Percentiles rank a stretch among this genome's conserved stretches.
These are phyloP conservation scores for Spergularia marina DNA, from an alignment of 148 eudicot genomes.

Conservation along the genomic window DNA sequence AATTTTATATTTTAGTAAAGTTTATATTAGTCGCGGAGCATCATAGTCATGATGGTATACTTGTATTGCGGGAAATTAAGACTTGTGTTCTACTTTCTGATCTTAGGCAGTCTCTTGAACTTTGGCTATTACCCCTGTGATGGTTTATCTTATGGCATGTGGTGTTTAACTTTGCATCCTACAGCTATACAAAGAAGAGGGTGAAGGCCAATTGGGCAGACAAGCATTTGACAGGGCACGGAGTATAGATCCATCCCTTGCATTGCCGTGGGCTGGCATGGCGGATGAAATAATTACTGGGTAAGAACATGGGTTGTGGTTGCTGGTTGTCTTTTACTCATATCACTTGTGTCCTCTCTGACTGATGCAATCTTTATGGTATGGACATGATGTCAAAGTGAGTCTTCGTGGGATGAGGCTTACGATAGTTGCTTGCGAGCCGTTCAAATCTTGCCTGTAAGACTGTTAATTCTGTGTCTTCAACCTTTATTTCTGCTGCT, in stretches of 20 bases:
- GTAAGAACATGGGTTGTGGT: constrained; percentile 32
- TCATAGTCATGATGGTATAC: background rate
- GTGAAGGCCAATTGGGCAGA: constrained; percentile 61
- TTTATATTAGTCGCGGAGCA: background rate
- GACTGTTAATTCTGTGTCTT: constrained; percentile 25
- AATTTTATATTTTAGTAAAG: background rate
- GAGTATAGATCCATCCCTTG: constrained; percentile 97
- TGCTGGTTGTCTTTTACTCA: background rate
- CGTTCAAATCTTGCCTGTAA: constrained; percentile 82
- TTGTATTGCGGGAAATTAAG: too few species aligned
- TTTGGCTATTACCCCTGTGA: constrained; percentile 3
- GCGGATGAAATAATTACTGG: constrained; percentile 66
- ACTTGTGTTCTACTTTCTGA: background rate
- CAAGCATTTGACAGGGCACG: constrained; percentile 96
- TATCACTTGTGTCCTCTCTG: background rate
- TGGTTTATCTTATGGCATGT: constrained; percentile 17
- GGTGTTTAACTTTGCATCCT: constrained; percentile 26
- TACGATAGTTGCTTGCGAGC: constrained; percentile 95
- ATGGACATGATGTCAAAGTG: constrained; percentile 42
- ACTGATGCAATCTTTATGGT: constrained; percentile 16
- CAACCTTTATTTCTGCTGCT: background rate
- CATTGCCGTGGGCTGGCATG: constrained; percentile 99
- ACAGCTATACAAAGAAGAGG: constrained; percentile 79
- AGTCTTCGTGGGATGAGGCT: constrained; percentile 68
- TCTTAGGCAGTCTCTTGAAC: background rate